A percentile compares a stretch with the other conserved stretches of the same genome.
Evolutionary conservation across 768 basidiomycete species (phyloP).

Genomic region (Boletus vermiculosoides): DNA sequence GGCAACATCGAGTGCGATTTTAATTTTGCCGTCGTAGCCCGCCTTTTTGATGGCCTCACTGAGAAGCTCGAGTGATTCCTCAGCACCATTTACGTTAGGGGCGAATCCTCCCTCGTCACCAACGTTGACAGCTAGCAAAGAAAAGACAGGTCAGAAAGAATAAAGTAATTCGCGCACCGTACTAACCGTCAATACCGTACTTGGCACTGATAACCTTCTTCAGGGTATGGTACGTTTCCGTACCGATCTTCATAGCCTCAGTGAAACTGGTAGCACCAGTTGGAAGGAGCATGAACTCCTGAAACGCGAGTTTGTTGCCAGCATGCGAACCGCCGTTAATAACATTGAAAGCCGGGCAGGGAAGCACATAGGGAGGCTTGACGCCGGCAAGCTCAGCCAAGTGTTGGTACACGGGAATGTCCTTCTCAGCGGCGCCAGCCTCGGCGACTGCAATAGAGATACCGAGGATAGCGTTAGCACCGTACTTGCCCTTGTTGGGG

Average conservation of each 20-base stretch:
- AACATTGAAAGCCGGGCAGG: constrained; percentile 94
- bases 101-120: constrained; percentile 99
- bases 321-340: constrained; percentile 99
- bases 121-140: constrained; percentile 83
- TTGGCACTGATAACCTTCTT: constrained; percentile 99
- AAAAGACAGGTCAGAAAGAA: constrained; percentile 5
- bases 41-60: constrained; percentile 96
- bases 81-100: constrained; percentile 95
- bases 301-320: constrained; percentile 99
- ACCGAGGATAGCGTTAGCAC: constrained; percentile 98
- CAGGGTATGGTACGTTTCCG: constrained; percentile 96
- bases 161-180: neutral
- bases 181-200: constrained; percentile 95
- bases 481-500: constrained; percentile 98
- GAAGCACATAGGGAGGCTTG: constrained; percentile 91
- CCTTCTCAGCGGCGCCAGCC: constrained; percentile 94
- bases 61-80: constrained; percentile 95
- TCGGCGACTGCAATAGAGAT: constrained; percentile 94
- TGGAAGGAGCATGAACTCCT: constrained; percentile 99
- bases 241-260: constrained; percentile 98
- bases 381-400: constrained; percentile 94
- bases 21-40: constrained; percentile 97
- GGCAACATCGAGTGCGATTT: constrained; percentile 97
- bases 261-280: constrained; percentile 90
- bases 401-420: constrained; percentile 93